phyloP scores from a whole-genome alignment of 805 yeast species.

The Candida hispaniensis region DNA sequence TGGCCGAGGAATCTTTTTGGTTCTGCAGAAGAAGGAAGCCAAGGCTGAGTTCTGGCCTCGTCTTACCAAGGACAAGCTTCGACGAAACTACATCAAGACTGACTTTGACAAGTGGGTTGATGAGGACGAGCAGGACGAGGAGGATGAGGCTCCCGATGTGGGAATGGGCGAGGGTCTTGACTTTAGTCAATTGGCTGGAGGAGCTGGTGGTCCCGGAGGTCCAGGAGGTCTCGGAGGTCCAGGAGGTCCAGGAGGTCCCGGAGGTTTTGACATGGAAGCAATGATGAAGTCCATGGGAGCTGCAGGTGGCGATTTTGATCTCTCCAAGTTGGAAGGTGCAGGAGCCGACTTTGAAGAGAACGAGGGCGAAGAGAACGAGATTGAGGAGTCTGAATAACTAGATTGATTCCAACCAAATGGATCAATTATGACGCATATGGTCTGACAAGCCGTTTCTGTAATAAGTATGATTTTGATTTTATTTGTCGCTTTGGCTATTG shows the following conservation, averaged over 20 bases:
- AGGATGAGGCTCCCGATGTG: conserved; percentile 35
- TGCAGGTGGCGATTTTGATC: conserved; percentile 24
- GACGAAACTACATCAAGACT: conserved; percentile 72
- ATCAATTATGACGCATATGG: too few relatives aligned
- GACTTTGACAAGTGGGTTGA: conserved; percentile 98
- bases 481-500: too few relatives aligned
- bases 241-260: conserved; percentile 22
- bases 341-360: conserved; percentile 11
- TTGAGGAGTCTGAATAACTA: too few relatives aligned
- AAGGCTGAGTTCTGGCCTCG: conserved; percentile 90
- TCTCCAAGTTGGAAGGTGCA: conserved; percentile 23
- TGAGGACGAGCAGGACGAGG: conserved; percentile 91
- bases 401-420: too few relatives aligned
- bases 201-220: conserved; percentile 31
- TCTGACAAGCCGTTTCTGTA: too few relatives aligned
- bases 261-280: conserved; percentile 17
- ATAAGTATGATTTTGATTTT: too few relatives aligned
- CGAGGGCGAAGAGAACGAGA: conserved; percentile 14
- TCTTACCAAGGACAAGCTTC: conserved; percentile 75
- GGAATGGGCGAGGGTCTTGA: conserved; percentile 31
- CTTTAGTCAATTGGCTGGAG: conserved; percentile 34
- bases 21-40: conserved; percentile 57
- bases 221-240: conserved; percentile 23
- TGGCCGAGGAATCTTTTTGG: conserved; percentile 54
- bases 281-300: conserved; percentile 19